A percentile compares a stretch with the other conserved stretches of the same genome.
These are phyloP conservation scores for Sonneratia alba DNA, from an alignment of 345 rosid species.

Conservation along the genomic window DNA sequence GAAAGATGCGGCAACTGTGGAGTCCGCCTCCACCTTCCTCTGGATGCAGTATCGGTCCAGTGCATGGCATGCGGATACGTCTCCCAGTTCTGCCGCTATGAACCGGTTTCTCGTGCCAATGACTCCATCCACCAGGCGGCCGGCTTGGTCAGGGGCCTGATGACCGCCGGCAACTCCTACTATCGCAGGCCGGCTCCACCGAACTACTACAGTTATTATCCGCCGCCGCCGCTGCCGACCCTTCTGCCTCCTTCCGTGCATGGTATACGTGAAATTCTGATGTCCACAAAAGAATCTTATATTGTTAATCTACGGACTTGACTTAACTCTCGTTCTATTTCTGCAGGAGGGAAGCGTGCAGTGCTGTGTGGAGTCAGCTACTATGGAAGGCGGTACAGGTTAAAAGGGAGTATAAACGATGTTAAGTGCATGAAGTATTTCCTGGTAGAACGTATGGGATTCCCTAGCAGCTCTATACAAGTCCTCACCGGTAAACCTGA, in stretches of 20 bases:
- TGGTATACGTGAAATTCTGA: background rate
- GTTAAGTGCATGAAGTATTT: conserved; percentile 45
- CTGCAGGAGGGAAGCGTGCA: conserved; percentile 38
- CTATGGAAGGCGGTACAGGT: conserved; percentile 24
- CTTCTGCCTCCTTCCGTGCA: background rate
- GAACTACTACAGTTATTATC: background rate
- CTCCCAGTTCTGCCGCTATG: conserved; percentile 19
- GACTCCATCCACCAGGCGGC: conserved; percentile 14
- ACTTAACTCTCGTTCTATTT: conserved; percentile 4
- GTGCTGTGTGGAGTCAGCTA: conserved; percentile 48
- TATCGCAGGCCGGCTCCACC: background rate
- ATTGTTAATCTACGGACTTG: background rate
- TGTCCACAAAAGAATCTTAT: too few species aligned
- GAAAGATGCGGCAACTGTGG: conserved; percentile 49
- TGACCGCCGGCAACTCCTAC: background rate
- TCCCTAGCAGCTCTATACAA: conserved; percentile 33
- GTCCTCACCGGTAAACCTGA: conserved; percentile 22
- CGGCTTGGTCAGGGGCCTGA: conserved; percentile 5
- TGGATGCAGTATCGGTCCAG: conserved; percentile 23
- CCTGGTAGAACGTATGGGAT: conserved; percentile 35
- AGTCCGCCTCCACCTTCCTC: conserved; percentile 31
- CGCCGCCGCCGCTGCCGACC: background rate
- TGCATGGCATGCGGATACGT: conserved; percentile 36
- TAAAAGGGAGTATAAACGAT: conserved; percentile 46
- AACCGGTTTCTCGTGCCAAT: conserved; percentile 14